phyloP scores from a whole-genome alignment of 352 stramenopile species.

The Synura sp. region DNA sequence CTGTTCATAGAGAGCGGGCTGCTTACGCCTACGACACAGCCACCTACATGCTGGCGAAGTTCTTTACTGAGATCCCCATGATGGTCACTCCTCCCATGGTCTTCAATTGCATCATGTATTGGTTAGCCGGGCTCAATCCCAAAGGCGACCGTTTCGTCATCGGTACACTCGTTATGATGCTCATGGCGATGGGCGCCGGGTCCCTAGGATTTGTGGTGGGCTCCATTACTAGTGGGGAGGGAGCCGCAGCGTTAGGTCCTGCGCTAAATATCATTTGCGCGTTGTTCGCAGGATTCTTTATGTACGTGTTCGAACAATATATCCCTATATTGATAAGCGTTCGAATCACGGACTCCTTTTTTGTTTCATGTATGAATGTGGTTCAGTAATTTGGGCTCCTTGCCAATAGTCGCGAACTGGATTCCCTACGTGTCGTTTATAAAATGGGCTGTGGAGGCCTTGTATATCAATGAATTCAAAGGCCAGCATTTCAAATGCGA shows the following conservation, averaged over 20 bases:
- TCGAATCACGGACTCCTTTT: not conserved
- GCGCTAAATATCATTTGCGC: not conserved
- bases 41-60: not conserved
- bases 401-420: not conserved
- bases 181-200: not conserved
- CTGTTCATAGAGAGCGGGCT: not conserved
- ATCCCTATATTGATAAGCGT: not conserved
- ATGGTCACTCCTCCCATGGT: not conserved
- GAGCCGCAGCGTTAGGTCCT: not conserved
- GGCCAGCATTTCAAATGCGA: too few species aligned
- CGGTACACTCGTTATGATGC: not conserved
- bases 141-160: not conserved
- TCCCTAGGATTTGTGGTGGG: not conserved
- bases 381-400: not conserved
- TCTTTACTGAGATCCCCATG: not conserved
- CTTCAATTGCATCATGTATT: not conserved
- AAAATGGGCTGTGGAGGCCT: not conserved
- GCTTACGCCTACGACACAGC: not conserved
- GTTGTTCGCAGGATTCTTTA: not conserved
- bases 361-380: not conserved
- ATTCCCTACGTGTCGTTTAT: constrained; percentile 4
- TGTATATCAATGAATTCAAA: too few species aligned
- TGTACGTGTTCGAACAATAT: not conserved
- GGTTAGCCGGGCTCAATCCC: not conserved
- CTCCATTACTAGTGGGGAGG: not conserved